Evolutionary conservation across 1,139 yeast species (phyloP), one percentile per base, ranked within the genome.

Genomic region (Wickerhamomyces sp.): DNA sequence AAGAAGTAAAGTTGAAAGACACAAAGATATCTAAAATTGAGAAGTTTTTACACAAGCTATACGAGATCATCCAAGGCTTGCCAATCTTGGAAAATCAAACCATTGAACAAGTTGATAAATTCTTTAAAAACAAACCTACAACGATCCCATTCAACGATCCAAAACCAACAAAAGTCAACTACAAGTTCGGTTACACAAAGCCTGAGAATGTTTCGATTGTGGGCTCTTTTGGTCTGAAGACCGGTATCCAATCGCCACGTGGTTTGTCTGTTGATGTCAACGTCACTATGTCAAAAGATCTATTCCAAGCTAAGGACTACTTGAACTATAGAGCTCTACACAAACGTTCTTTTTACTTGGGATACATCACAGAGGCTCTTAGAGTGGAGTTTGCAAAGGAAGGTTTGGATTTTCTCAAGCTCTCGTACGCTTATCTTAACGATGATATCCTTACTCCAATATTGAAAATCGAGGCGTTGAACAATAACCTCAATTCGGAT

Each of bases 121-220:
- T 79, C 52, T 63, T 69, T 40, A 59, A 70, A 32, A 64, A 68
- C 26, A 68, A 69, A 39, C 67, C 68, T 37, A 70, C 81, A 8
- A 65, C 75, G 2, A 76, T 88, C 24, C 96, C 97, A 26, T 89
- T 84, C 59, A 87, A 93, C 9, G 95, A 87, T 54, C 96, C 96
- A 12, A 83, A 82, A 52, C 94, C 95, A 26, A 64, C 72, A 28
- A 72, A 74, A 33, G 62, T 74, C 28, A 82, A 84, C 51, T 87
- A 85, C 59, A 75, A 73, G 41, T 81, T 89, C 51, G 70, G 76
- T 26, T 88, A 77, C 54, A 59, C 62, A 29, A 66, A 78, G n/a
- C 98, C 97, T 0, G 74, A 72, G 39, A 80, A 77, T 47, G 76
- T 89, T 18, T 77, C 89, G 15, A 70, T 91, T 31, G 81, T 86